Percentiles rank a stretch among this genome's conserved stretches.
phyloP scores from a whole-genome alignment of 2,329 filamentous ascomycete species.

The Shiraia sp. region DNA sequence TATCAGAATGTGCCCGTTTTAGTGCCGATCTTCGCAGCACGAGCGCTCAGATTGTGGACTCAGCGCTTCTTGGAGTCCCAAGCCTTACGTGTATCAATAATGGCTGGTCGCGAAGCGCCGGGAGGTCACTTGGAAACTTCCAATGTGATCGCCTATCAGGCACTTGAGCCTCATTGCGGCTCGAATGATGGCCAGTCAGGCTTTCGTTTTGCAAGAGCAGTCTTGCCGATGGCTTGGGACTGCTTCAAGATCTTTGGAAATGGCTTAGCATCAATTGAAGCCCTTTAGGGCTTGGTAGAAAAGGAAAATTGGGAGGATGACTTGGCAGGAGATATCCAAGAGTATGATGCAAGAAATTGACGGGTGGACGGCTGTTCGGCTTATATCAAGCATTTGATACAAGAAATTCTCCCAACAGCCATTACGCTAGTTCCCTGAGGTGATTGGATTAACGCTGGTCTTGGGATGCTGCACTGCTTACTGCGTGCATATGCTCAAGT shows the following conservation, averaged over 20 bases:
- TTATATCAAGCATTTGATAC: neutral
- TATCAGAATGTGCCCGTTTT: slow-evolving; percentile 1
- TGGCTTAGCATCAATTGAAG: slow-evolving; percentile 1
- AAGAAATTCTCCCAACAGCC: neutral
- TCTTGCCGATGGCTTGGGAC: neutral
- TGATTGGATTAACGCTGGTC: too few relatives aligned
- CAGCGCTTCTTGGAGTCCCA: neutral
- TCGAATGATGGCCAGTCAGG: neutral
- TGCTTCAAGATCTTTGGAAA: slow-evolving; percentile 1
- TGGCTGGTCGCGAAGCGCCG: too few relatives aligned
- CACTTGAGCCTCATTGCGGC: neutral
- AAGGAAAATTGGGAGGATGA: neutral
- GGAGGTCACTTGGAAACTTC: neutral
- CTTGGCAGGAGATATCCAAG: slow-evolving; percentile 1
- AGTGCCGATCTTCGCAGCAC: slow-evolving; percentile 4
- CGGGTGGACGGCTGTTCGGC: neutral
- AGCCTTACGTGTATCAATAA: neutral
- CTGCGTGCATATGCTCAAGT: too few relatives aligned
- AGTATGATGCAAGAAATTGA: neutral
- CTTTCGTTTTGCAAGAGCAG: neutral
- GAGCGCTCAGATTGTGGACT: slow-evolving; percentile 2
- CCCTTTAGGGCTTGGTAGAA: neutral
- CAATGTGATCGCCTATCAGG: neutral
- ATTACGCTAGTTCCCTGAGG: too few relatives aligned
- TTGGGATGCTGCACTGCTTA: too few relatives aligned